These are phyloP conservation scores for Fomitopsis serialis DNA, from an alignment of 768 basidiomycete genomes.

Conservation along the genomic window DNA sequence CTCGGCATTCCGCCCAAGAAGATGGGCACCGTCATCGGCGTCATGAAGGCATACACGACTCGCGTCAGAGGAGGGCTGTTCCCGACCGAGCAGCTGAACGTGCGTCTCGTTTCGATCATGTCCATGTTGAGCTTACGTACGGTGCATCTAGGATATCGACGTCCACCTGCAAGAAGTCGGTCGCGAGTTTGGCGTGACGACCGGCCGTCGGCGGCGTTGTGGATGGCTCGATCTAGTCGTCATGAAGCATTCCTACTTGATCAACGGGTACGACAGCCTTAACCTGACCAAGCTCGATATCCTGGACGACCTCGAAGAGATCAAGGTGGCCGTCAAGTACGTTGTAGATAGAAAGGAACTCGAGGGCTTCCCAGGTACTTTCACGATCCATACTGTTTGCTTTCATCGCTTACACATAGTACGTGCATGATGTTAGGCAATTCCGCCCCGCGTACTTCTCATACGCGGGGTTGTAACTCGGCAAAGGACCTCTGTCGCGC, in stretches of 20 bases:
- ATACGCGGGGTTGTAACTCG: too few species aligned
- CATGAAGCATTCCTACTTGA: slow-evolving; percentile 83
- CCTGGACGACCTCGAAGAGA: too few species aligned
- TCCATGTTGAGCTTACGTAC: background rate
- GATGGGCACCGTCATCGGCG: slow-evolving; percentile 85
- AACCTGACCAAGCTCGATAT: too few species aligned
- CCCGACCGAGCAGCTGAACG: slow-evolving; percentile 92
- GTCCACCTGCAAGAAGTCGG: slow-evolving; percentile 92
- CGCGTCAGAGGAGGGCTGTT: slow-evolving; percentile 97
- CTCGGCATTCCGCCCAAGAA: slow-evolving; percentile 92
- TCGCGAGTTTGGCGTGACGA: slow-evolving; percentile 86
- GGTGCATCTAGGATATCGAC: slow-evolving; percentile 57
- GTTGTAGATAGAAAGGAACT: too few species aligned
- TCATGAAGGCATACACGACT: slow-evolving; percentile 97
- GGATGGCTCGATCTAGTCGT: slow-evolving; percentile 98
- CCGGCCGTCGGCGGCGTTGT: slow-evolving; percentile 87
- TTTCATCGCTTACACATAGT: too few species aligned
- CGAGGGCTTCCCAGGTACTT: too few species aligned
- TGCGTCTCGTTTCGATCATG: slow-evolving; percentile 26
- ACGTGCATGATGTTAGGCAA: too few species aligned
- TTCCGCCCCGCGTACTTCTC: too few species aligned
- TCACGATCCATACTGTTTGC: too few species aligned
- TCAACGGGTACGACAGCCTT: slow-evolving; percentile 92
- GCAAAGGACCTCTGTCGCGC: too few species aligned
- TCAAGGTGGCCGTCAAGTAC: too few species aligned